A percentile compares a stretch with the other conserved stretches of the same genome.
Conservation (phyloP, 331 rosid genomes). For the Pyracantha coccinea region DNA sequence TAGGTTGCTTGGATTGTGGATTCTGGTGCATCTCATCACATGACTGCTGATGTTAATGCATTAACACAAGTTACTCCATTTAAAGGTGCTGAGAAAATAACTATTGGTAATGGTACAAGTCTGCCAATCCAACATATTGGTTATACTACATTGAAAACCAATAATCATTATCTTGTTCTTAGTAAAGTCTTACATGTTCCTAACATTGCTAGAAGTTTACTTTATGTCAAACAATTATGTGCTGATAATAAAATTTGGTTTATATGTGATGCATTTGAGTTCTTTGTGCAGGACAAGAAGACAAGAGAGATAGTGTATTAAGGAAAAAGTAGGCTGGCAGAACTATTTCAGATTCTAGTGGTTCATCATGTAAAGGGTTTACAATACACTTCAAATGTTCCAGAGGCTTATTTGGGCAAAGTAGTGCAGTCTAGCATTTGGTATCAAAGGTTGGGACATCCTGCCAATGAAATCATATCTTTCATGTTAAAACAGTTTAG, state of each 20-base stretch:
- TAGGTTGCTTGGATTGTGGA: not conserved
- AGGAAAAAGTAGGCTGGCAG: rapidly evolving
- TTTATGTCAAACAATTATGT: too few species aligned
- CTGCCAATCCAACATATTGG: not conserved
- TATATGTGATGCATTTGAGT: too few species aligned
- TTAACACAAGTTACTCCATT: not conserved
- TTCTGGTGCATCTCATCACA: not conserved
- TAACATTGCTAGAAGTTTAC: not conserved
- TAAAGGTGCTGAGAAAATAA: not conserved
- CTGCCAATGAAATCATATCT: not conserved
- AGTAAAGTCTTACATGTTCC: not conserved
- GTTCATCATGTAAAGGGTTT: not conserved
- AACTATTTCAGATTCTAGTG: too few species aligned
- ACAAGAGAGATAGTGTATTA: too few species aligned
- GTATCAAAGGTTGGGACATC: not conserved
- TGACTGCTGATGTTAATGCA: not conserved
- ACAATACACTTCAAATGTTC: not conserved
- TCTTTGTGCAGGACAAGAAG: too few species aligned
- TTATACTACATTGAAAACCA: not conserved
- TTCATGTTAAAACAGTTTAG: not conserved
- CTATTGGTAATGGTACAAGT: not conserved
- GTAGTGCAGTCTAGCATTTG: not conserved
- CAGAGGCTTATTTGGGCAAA: too few species aligned
- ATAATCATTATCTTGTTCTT: not conserved
- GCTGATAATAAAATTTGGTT: not conserved